Base-by-base conservation (phyloP, 179 eudicot species). In the Spergularia azorica region DNA sequence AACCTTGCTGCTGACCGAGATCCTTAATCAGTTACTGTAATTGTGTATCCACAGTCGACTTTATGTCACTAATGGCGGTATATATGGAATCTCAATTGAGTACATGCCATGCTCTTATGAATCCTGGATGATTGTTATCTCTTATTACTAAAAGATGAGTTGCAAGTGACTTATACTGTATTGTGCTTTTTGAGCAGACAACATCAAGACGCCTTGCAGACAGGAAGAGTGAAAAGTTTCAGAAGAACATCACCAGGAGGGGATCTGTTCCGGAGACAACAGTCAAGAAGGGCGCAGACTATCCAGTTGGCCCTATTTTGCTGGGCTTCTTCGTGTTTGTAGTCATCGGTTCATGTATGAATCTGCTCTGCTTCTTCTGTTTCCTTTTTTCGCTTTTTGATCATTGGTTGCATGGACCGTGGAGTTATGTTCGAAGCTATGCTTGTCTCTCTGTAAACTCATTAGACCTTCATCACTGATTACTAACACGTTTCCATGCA, bases 161-260 rank as follows among this genome's bases (percentile, higher is more conserved):
- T 32, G 12, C 39, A 71, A 20, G 60, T 63, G 20, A 61, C 71
- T 73, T 43, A 36, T 63, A 17, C 51, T 56, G 17, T 7, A 14
- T 21, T 52, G 14, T 76, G 65, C 51, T 2, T 9, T 62, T 10
- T 73, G 46, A 81, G 80, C 85, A 95, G 99, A 95, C 99, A 0
- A 90, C 91, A 9, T 95, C 98, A 39, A 91, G 88, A 80, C 87
- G 98, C 38, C 73, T 95, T 56, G 96, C 98, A 6, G 97, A 91
- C 72, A 90, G 89, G 88, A 95, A 94, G 86, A 82, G 89, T 14
- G 87, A 90, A 39, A 94, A 84, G 81, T 95, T 95, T 82, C 92
- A 95, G 89, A 95, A 91, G 82, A 95, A 95, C 84, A 91, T 93
- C 20, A 84, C 87, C 0, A 89, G 68, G 77, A 89, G 91, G 80